Percentiles rank a stretch among this genome's conserved stretches.
phyloP scores from a whole-genome alignment of 2,329 filamentous ascomycete genomes.

The Fusarium subtropicale region DNA sequence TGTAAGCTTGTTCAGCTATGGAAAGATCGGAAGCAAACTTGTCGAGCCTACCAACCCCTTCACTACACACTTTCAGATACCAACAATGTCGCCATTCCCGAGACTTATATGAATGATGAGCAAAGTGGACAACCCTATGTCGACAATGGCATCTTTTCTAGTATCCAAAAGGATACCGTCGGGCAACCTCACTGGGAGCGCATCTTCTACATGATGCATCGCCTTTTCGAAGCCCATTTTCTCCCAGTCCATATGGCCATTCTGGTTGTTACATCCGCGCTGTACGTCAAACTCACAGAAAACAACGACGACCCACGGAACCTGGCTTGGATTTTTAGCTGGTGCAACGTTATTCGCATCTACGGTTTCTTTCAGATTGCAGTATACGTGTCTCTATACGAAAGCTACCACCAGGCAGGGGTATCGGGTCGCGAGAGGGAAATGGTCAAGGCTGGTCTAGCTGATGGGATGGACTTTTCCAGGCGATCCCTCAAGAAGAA shows the following conservation, averaged over 20 bases:
- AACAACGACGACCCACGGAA: constrained; percentile 63
- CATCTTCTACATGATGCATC: constrained; percentile 69
- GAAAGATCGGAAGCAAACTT: constrained; percentile 67
- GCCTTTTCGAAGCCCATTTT: constrained; percentile 81
- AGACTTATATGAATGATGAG: constrained; percentile 55
- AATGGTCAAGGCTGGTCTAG: constrained; percentile 73
- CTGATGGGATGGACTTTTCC: constrained; percentile 74
- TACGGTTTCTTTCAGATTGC: constrained; percentile 72
- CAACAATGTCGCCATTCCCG: constrained; percentile 61
- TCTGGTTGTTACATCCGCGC: constrained; percentile 69
- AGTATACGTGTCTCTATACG: constrained; percentile 74
- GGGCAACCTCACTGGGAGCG: constrained; percentile 66
- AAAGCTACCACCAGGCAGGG: constrained; percentile 72
- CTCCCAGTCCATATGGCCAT: constrained; percentile 75
- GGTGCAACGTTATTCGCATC: constrained; percentile 70
- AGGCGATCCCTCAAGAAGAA: constrained; percentile 67
- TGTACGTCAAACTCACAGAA: constrained; percentile 68
- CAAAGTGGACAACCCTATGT: constrained; percentile 53
- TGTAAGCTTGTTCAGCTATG: constrained; percentile 68
- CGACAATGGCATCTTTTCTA: constrained; percentile 66
- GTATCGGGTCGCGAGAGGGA: constrained; percentile 71
- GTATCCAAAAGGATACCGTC: constrained; percentile 64
- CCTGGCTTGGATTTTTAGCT: constrained; percentile 68
- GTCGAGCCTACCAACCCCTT: constrained; percentile 66
- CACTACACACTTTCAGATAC: constrained; percentile 61